phyloP scores from a whole-genome alignment of 2,329 filamentous ascomycete species.

The Sporothrix brasiliensis region DNA sequence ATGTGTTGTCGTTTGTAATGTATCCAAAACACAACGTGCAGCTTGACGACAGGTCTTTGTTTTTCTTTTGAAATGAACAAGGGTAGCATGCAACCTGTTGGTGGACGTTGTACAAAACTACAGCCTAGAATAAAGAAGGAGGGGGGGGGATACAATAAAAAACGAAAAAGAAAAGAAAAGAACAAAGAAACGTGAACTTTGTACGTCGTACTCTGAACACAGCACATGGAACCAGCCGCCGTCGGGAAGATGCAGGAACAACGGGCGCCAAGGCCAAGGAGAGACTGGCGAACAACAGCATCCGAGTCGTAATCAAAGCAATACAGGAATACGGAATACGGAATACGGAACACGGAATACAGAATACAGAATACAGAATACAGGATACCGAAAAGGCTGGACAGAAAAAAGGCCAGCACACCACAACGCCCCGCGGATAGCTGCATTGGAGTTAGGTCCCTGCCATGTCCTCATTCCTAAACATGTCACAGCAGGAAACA shows the following conservation, averaged over 20 bases:
- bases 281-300: not conserved
- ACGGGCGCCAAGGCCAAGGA: not conserved
- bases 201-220: not conserved
- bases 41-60: not conserved
- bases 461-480: slow-evolving; percentile 11
- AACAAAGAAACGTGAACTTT: not conserved
- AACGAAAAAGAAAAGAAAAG: not conserved
- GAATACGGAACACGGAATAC: too few species aligned
- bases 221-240: slow-evolving; percentile 6
- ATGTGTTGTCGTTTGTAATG: not conserved
- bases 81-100: not conserved
- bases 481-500: not conserved
- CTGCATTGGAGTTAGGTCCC: not conserved
- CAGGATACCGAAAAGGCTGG: too few species aligned
- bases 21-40: slow-evolving; percentile 10
- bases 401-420: not conserved
- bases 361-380: not conserved
- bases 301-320: too few species aligned
- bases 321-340: not conserved
- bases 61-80: not conserved
- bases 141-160: too few species aligned
- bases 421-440: not conserved
- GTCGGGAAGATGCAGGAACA: slow-evolving; percentile 30
- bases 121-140: too few species aligned
- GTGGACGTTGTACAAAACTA: not conserved